phyloP scores from a whole-genome alignment of 2,329 filamentous ascomycete species.

The Alternaria consortialis region DNA sequence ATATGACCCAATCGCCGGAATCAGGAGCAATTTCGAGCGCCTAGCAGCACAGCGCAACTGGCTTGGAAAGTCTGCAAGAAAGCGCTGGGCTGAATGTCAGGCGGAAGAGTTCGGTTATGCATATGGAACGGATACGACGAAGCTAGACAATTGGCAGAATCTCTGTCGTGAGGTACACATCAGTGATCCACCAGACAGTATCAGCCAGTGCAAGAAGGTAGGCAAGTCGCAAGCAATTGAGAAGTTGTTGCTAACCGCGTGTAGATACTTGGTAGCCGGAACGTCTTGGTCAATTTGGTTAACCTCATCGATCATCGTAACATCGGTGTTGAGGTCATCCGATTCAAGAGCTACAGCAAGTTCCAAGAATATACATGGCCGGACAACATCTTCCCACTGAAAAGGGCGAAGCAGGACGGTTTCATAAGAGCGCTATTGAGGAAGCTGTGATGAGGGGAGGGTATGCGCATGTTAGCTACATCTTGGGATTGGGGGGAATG shows the following conservation, averaged over 20 bases:
- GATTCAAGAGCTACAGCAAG: conserved; percentile 17
- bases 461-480: background rate
- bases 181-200: conserved; percentile 14
- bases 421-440: conserved; percentile 34
- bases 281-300: conserved; percentile 30
- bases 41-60: conserved; percentile 15
- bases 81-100: conserved; percentile 18
- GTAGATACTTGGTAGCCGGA: conserved; percentile 19
- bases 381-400: conserved; percentile 11
- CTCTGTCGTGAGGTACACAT: conserved; percentile 31
- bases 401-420: conserved; percentile 31
- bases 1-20: conserved; percentile 5
- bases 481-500: background rate
- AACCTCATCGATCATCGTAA: conserved; percentile 33
- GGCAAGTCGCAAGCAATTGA: background rate
- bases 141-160: conserved; percentile 28
- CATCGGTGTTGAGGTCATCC: conserved; percentile 18
- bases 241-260: background rate
- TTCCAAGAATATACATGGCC: conserved; percentile 23
- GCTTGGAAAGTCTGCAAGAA: background rate
- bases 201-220: conserved; percentile 29
- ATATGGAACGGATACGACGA: conserved; percentile 13
- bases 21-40: conserved; percentile 19
- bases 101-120: conserved; percentile 13
- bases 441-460: conserved; percentile 1